Base-by-base conservation (phyloP, 2,329 filamentous ascomycete species). In the Verticillium zaregamsianum region DNA sequence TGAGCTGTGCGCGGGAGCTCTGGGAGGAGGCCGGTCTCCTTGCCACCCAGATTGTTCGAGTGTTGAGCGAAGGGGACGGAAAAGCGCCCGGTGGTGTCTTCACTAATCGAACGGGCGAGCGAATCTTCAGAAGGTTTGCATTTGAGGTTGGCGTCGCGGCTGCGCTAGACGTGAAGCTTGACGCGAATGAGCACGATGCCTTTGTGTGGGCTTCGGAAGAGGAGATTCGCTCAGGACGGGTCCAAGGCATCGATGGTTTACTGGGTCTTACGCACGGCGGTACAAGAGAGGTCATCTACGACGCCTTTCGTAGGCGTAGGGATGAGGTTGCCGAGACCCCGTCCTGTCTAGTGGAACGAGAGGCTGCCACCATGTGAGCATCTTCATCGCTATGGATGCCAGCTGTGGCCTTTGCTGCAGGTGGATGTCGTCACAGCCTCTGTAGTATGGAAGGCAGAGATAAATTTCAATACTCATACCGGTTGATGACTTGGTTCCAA, bases 1-100 rank as follows among this genome's bases (percentile, higher is more conserved):
- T 75, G 56, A 76, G 74, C 17, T 77, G 75, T n/a, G 77, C 74
- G 17, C 74, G 82, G 17, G 82, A 84, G 70, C 71, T 84, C 2
- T 73, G 69, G 68, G 82, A 84, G 69, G 81, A 83, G 68, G 67
- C 78, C 9, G 79, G 80, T 0, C 69, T 83, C 4, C 59, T 65
- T 33, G 73, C 72, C 4, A 65, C 57, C 12, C 67, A 67, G 35
- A 65, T 79, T 55, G 59, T 63, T 45, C 64, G 69, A 33, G 64
- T 71, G 15, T 66, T 78, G 6, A 69, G 69, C 17, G 71, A 73
- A 55, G 71, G 71, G 3, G 23, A 57, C 2, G 59, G 57, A 17
- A 64, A 60, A 0, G 67, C 66, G 40, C 66, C 64, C 2, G 70
- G 71, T 0, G 68, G 66, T 3, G 65, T 71, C 15, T 77, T 78